phyloP scores from a whole-genome alignment of 2,329 filamentous ascomycete species.

The Pseudogymnoascus pannorum region DNA sequence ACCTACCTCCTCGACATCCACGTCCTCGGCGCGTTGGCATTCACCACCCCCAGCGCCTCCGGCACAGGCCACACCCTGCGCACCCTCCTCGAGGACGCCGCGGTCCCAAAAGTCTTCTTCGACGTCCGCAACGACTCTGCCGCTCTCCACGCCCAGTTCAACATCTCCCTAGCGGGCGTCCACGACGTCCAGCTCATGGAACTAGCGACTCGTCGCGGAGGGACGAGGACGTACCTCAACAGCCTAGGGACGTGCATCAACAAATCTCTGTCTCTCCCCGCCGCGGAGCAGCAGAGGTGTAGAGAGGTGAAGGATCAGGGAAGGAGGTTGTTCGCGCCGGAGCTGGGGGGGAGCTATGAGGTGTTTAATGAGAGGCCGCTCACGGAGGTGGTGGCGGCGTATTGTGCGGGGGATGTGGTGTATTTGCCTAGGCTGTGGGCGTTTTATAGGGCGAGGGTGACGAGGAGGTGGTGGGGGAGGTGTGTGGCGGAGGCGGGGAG shows the following conservation, averaged over 20 bases:
- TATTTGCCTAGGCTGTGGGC: slow-evolving; percentile 34
- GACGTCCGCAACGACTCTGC: slow-evolving; percentile 53
- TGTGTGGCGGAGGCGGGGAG: not conserved
- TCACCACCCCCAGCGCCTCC: slow-evolving; percentile 25
- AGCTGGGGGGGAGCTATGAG: slow-evolving; percentile 37
- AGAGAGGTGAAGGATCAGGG: slow-evolving; percentile 32
- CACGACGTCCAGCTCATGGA: slow-evolving; percentile 53
- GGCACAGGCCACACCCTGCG: slow-evolving; percentile 30
- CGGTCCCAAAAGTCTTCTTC: slow-evolving; percentile 46
- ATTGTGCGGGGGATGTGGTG: slow-evolving; percentile 41
- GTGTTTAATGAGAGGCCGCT: slow-evolving; percentile 43
- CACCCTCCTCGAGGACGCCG: slow-evolving; percentile 37
- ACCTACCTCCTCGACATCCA: slow-evolving; percentile 38
- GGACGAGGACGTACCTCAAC: slow-evolving; percentile 25
- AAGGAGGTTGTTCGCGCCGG: slow-evolving; percentile 33
- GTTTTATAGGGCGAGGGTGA: slow-evolving; percentile 15
- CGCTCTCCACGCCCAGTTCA: slow-evolving; percentile 41
- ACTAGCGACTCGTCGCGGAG: slow-evolving; percentile 30
- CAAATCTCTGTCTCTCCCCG: slow-evolving; percentile 9
- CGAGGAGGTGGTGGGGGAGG: not conserved
- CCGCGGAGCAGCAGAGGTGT: slow-evolving; percentile 25
- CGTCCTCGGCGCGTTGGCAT: slow-evolving; percentile 30
- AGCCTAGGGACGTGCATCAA: slow-evolving; percentile 35
- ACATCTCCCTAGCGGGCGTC: slow-evolving; percentile 37
- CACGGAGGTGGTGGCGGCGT: slow-evolving; percentile 31